A percentile compares a stretch with the other conserved stretches of the same genome.
Evolutionary conservation across 2,329 filamentous ascomycete species (phyloP).

Genomic region (Penicillium sp.): DNA sequence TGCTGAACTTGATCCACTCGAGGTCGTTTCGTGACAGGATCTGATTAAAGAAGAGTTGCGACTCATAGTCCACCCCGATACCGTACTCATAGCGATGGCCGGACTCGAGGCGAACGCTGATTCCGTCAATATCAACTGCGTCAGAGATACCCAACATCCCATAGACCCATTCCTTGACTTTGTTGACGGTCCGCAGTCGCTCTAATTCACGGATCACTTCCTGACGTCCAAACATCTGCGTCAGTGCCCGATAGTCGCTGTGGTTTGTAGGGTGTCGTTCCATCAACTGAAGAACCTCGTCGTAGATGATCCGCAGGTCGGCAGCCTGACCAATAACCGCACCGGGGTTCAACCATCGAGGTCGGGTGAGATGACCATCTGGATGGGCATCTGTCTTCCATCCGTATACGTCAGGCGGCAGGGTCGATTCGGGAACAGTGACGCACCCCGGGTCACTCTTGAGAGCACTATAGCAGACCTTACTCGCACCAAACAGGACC

Average conservation of each 20-base stretch:
- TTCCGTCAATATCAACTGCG: conserved; percentile 32
- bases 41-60: conserved; percentile 46
- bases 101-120: conserved; percentile 29
- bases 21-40: conserved; percentile 35
- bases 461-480: conserved; percentile 45
- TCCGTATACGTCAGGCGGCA: conserved; percentile 47
- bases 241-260: conserved; percentile 44
- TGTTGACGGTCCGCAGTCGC: conserved; percentile 28
- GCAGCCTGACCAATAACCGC: conserved; percentile 48
- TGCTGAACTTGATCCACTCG: conserved; percentile 38
- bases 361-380: conserved; percentile 36
- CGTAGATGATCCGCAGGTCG: conserved; percentile 45
- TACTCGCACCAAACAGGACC: conserved; percentile 52
- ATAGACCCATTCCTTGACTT: conserved; percentile 36
- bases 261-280: conserved; percentile 26
- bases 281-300: conserved; percentile 38
- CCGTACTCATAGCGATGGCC: conserved; percentile 45
- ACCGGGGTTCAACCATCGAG: conserved; percentile 46
- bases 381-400: conserved; percentile 37
- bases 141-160: conserved; percentile 34
- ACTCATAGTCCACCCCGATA: conserved; percentile 49
- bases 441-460: conserved; percentile 46
- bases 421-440: conserved; percentile 46
- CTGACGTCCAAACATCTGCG: conserved; percentile 49
- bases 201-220: conserved; percentile 46